A percentile compares a stretch with the other conserved stretches of the same genome.
Conservation (phyloP, 768 basidiomycete species). For the Suillus spraguei region DNA sequence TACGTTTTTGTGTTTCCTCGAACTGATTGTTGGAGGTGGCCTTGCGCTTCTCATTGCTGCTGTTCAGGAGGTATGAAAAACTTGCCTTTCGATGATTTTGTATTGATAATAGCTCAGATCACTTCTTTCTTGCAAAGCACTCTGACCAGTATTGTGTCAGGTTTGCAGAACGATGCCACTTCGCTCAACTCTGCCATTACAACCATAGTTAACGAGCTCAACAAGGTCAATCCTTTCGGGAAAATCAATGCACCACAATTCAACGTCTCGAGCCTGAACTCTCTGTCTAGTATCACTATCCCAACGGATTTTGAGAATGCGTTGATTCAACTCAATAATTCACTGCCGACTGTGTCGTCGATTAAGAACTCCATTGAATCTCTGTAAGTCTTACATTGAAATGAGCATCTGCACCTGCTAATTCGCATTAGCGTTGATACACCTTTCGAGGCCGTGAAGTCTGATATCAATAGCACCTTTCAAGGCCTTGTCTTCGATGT, state of each 20-base stretch:
- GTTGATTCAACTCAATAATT: slow-evolving; percentile 75
- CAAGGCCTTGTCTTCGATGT: slow-evolving; percentile 70
- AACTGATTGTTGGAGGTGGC: slow-evolving; percentile 83
- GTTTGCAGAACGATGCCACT: slow-evolving; percentile 71
- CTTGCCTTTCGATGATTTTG: not conserved
- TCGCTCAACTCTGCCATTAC: slow-evolving; percentile 71
- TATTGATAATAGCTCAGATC: slow-evolving; percentile 49
- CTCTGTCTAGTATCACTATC: slow-evolving; percentile 77
- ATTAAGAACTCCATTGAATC: slow-evolving; percentile 68
- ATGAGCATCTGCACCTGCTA: slow-evolving; percentile 5
- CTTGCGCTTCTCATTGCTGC: slow-evolving; percentile 80
- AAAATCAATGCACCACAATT: slow-evolving; percentile 74
- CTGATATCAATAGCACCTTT: slow-evolving; percentile 89
- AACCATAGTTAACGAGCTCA: slow-evolving; percentile 64
- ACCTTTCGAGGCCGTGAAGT: slow-evolving; percentile 87
- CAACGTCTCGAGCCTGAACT: slow-evolving; percentile 69
- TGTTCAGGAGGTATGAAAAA: slow-evolving; percentile 70
- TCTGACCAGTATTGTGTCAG: slow-evolving; percentile 60
- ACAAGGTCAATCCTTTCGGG: slow-evolving; percentile 74
- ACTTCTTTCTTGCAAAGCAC: slow-evolving; percentile 65
- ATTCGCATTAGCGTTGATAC: slow-evolving; percentile 60
- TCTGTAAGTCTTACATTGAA: slow-evolving; percentile 53
- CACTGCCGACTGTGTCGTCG: slow-evolving; percentile 77
- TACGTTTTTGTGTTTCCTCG: slow-evolving; percentile 91
- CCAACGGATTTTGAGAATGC: slow-evolving; percentile 76